Conservation (phyloP, 2,329 filamentous ascomycete genomes). For the Penicillium sp. region DNA sequence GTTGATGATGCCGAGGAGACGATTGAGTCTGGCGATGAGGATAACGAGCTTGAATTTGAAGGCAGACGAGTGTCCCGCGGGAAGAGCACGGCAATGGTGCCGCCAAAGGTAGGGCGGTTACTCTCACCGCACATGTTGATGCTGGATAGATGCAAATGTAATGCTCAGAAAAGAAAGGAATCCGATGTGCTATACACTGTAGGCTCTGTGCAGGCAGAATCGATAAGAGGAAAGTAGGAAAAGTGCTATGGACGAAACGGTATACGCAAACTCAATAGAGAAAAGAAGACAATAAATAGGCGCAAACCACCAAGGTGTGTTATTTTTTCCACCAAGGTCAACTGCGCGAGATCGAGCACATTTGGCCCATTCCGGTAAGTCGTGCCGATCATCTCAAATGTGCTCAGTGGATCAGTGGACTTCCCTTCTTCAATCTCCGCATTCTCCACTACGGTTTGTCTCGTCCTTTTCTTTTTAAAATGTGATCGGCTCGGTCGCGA, state of each 20-base stretch:
- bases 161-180: not conserved
- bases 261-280: not conserved
- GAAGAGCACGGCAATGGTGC: conserved; percentile 36
- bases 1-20: conserved; percentile 15
- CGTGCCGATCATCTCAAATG: conserved; percentile 17
- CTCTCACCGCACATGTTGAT: conserved; percentile 49
- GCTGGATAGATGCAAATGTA: not conserved
- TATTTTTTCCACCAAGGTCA: conserved; percentile 18
- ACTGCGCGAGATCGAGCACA: conserved; percentile 25
- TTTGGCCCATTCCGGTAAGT: conserved; percentile 12
- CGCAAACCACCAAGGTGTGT: conserved; percentile 13
- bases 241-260: not conserved
- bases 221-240: no score
- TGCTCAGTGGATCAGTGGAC: conserved; percentile 7
- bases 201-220: not conserved
- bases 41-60: conserved; percentile 6
- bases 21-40: conserved; percentile 21
- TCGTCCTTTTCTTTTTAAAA: no score
- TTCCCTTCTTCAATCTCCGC: no score
- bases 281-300: conserved; percentile 6
- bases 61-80: conserved; percentile 11
- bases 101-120: conserved; percentile 46
- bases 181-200: not conserved
- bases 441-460: no score
- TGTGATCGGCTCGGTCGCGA: not conserved